Conservation (phyloP, 495 filamentous ascomycete species). For the Xylaria acuta region DNA sequence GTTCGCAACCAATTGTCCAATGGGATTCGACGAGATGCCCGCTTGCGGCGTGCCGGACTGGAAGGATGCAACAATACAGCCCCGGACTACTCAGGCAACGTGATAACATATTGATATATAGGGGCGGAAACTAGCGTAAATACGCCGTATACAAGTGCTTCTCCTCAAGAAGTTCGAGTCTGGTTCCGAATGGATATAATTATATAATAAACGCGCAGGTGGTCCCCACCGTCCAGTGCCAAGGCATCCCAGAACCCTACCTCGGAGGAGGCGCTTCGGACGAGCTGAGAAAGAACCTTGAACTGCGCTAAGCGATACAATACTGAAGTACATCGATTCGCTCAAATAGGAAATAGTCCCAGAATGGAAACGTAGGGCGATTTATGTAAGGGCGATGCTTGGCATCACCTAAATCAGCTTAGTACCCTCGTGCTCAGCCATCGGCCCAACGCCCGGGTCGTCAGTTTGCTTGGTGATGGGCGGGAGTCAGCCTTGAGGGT, state of each 20-base stretch:
- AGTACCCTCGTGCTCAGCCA: constrained; percentile 14
- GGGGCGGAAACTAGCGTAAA: neutral
- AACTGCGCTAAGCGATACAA: constrained; percentile 4
- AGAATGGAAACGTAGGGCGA: neutral
- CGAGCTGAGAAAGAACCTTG: neutral
- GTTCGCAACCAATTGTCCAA: neutral
- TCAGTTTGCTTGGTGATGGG: neutral
- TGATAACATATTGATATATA: neutral
- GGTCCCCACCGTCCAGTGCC: neutral
- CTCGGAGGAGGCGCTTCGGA: neutral
- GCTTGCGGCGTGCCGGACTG: neutral
- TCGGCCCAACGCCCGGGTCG: constrained; percentile 5
- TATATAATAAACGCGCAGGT: neutral
- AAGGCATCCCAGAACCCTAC: neutral
- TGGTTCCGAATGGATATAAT: neutral
- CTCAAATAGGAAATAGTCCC: constrained; percentile 10
- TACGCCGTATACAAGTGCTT: constrained; percentile 7
- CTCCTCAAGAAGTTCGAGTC: neutral
- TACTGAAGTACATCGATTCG: neutral
- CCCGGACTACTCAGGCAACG: neutral
- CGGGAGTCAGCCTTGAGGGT: neutral
- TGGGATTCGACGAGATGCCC: neutral
- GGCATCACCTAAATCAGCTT: neutral
- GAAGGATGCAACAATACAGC: neutral
- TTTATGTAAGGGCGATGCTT: neutral